Evolutionary conservation across 768 basidiomycete genomes (phyloP).

Genomic region (Scleroderma bovista): DNA sequence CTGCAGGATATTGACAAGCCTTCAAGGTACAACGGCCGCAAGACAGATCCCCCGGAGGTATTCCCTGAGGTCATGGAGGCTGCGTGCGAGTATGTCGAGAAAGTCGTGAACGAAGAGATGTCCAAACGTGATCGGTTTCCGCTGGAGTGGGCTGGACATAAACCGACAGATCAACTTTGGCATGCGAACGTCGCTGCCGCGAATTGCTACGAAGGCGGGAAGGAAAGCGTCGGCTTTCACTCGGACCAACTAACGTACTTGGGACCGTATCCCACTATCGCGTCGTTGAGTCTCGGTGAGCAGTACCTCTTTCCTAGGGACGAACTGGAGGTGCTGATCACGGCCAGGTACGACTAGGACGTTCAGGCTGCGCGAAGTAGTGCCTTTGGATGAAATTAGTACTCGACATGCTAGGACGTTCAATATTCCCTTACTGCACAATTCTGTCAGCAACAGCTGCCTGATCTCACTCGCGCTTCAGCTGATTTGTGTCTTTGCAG

Average conservation of each 20-base stretch:
- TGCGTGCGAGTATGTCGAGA: constrained; percentile 67
- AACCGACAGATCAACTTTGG: constrained; percentile 40
- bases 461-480: not conserved
- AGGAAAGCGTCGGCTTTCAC: constrained; percentile 78
- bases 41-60: constrained; percentile 45
- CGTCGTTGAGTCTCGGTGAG: constrained; percentile 74
- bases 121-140: constrained; percentile 52
- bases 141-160: constrained; percentile 57
- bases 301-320: not conserved
- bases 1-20: constrained; percentile 6
- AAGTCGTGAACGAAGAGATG: constrained; percentile 67
- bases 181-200: constrained; percentile 81
- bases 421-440: constrained; percentile 72
- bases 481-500: constrained; percentile 30
- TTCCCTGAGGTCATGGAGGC: constrained; percentile 75
- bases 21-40: constrained; percentile 74
- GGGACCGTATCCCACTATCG: constrained; percentile 82
- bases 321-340: not conserved
- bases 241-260: constrained; percentile 78
- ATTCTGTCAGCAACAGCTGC: constrained; percentile 50
- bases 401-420: constrained; percentile 63
- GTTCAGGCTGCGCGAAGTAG: constrained; percentile 74
- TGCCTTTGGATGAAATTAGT: constrained; percentile 55
- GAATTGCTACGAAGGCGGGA: constrained; percentile 78
- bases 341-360: constrained; percentile 55